Evolutionary conservation across 257 asterid species (phyloP), one percentile per base, ranked within the genome.

Genomic region (Ligustrum vulgare): DNA sequence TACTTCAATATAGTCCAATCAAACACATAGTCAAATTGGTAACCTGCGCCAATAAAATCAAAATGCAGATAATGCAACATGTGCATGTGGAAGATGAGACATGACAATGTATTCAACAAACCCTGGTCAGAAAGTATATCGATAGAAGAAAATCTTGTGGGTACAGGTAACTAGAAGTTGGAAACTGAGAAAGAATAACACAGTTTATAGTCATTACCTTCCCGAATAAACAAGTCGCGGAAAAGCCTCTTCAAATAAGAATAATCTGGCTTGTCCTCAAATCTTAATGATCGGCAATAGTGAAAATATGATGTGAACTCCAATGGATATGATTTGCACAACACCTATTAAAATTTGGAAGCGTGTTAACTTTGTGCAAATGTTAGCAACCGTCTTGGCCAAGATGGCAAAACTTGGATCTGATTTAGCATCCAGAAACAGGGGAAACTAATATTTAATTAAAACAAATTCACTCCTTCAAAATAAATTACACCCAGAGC

Each of bases 1-100:
- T 91, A 88, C 89, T 94, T 94, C 89, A 93, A 74, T 80, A 91
- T 88, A 20, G 98, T 93, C 97, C 98, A 94, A 81, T 94, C 98
- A 82, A 93, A 93, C 58, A 91, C 97, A 79, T 90, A 89, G 80
- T 94, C 98, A 79, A 94, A 92, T 80, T 94, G 98, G 84, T 92
- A 94, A 80, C 97, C 98, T 94, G 87, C 82, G 73, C 13, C 56
- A 82, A 67, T 43, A 64, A 64, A 65, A 69, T 75, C 77, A 32
- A 78, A 49, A 67, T 51, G 76, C 67, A 32, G 47, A 22, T 51
- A 70, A 62, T 65, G 37, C 34, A 69, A 56, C 18, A 56, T 47
- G 56, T 58, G 67, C 75, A 47, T 25, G 49, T 67, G 63, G 66
- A 47, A 67, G 32, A 32, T 37, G 73, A 68, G 51, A 75, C 67